Evolutionary conservation across 257 asterid genomes (phyloP).

Genomic region (Forsythia suspensa): DNA sequence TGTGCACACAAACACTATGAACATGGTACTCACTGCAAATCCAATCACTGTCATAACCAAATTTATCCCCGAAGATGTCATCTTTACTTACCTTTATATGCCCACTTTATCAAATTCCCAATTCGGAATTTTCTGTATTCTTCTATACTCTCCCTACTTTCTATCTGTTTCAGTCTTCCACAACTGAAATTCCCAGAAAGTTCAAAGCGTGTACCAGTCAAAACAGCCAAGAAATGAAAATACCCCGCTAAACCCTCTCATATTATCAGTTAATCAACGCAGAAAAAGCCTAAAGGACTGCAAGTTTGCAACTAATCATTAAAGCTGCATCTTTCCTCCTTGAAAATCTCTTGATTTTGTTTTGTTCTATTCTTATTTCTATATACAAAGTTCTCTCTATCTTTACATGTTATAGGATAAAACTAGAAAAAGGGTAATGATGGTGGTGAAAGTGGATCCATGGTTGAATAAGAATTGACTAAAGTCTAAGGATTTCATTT

Average conservation of each 20-base stretch:
- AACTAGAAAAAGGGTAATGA: slow-evolving; percentile 1
- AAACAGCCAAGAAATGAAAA: background rate
- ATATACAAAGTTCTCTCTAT: background rate
- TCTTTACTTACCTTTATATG: slow-evolving; percentile 13
- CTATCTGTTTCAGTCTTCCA: slow-evolving; percentile 22
- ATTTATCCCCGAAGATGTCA: slow-evolving; percentile 65
- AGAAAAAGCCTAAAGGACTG: slow-evolving; percentile 17
- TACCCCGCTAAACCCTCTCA: slow-evolving; percentile 10
- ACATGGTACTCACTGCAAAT: slow-evolving; percentile 68
- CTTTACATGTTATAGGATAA: background rate
- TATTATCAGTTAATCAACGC: background rate
- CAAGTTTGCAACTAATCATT: slow-evolving; percentile 15
- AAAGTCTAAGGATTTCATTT: slow-evolving; percentile 25
- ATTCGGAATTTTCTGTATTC: background rate
- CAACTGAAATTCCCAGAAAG: slow-evolving; percentile 23
- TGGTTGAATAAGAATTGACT: slow-evolving; percentile 24
- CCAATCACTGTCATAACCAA: slow-evolving; percentile 94
- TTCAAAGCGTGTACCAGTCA: slow-evolving; percentile 26
- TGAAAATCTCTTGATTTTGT: background rate
- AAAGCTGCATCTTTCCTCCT: slow-evolving; percentile 11
- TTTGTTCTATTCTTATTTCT: background rate
- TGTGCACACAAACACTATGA: slow-evolving; percentile 80
- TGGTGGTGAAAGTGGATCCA: slow-evolving; percentile 23
- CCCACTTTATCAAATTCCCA: slow-evolving; percentile 23
- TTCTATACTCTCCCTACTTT: background rate